Base-by-base conservation (phyloP, 352 stramenopile species). In the Pythium chondricola region DNA sequence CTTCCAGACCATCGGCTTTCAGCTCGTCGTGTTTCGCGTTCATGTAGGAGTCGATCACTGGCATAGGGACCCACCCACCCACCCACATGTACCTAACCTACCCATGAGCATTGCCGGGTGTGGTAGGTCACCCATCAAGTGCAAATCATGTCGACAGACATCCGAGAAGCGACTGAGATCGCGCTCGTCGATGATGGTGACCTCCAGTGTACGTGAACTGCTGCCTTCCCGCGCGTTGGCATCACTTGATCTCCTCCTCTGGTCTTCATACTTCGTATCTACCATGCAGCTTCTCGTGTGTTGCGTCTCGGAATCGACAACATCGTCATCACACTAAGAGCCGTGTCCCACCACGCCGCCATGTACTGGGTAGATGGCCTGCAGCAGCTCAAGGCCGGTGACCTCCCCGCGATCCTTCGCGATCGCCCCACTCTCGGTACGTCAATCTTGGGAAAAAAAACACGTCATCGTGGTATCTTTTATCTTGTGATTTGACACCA, bases 321-420 rank as follows among this genome's bases (percentile, higher is more conserved):
- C 48, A 83, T 71, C 0, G 67, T 67, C 13, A 87, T 89, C 43
- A 86, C 65, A 11, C 60, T 89, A 20, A 72, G 78, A 13, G 78
- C 78, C 21, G 64, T 89, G 4, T 85, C 74, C 27, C 67, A 89
- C 58, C 61, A 72, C 32, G 78, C 71, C 9, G 74, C 78, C 25
- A 49, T 68, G 51, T 79, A 87, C 52, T 89, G 78, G 78, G 68
- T 89, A 13, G 71, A 85, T 59, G 77, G 77, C 6, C 52, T 86
- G 3, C 65, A 71, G 35, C 63, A 63, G 32, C 74, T 88, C 13
- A 58, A 71, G 52, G 61, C 66, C 21, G 74, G 72, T 6, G 69
- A 67, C 37, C 46, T 64, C 0, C 62, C 83, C 11, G 53, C 71
- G 40, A 66, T 80, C 56, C 24, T 55, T n/a, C 49, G 46, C 11